Evolutionary conservation across 2,329 filamentous ascomycete species (phyloP), one percentile per base, ranked within the genome.

Genomic region (Talaromyces funiculosus): DNA sequence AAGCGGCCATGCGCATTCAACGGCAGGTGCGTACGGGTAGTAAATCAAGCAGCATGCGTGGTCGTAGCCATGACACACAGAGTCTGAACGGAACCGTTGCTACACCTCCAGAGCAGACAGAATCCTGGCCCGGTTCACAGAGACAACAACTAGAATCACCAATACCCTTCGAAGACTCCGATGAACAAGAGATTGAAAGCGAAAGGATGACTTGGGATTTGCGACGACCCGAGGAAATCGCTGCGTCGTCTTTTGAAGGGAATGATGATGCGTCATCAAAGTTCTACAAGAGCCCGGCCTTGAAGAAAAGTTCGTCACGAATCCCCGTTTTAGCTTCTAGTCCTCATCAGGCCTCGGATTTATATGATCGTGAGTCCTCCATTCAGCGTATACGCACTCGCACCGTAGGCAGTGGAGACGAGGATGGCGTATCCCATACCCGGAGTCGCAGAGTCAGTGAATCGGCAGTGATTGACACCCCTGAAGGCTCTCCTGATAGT

Each of bases 281-380:
- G 80, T 83, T 72, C 75, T 83, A 69, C 77, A 66, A 74, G 77
- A 69, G 83, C 75, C 75, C 83, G 67, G 65, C 77, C 72, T 64
- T 81, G 72, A 69, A 88, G 82, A 76, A 84, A 80, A 78, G 84
- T 77, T 78, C 83, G 3, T 96, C 93, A 47, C 86, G 90, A 58
- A 97, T 99, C 71, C 94, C 94, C 1, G 82, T 97, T 38, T 86
- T 91, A 31, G 92, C 90, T 68, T 79, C 84, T 14, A 96, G 90
- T 71, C 89, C 90, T 2, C 83, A 86, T 20, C 91, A 92, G 10
- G 87, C 95, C 61, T 84, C 90, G 1, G 85, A 88, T 54, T 85
- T 87, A 64, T 80, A 90, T 49, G 92, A 93, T 65, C 85, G 92
- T 64, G 88, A 91, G 67, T 86, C 84, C 24, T 86, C 86, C 22